phyloP scores from a whole-genome alignment of 2,329 filamentous ascomycete species.

The Ceratocystis huliohia region DNA sequence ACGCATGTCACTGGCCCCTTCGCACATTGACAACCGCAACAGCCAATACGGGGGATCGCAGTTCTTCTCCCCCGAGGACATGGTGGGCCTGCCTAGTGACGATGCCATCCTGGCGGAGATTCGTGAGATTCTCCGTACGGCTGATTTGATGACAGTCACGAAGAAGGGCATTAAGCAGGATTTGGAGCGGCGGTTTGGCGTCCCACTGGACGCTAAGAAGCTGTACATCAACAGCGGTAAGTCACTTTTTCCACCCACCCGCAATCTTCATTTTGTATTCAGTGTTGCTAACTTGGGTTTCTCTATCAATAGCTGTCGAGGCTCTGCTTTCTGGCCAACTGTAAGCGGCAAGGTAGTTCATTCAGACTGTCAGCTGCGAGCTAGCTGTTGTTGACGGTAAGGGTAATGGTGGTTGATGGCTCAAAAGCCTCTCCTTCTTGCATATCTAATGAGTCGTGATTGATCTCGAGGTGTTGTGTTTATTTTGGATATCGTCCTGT shows the following conservation, averaged over 20 bases:
- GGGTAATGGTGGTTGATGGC: not conserved
- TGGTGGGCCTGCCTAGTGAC: constrained; percentile 68
- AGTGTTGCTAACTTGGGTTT: not conserved
- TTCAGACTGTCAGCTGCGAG: not conserved
- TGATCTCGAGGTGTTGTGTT: not conserved
- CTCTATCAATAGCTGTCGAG: constrained; percentile 47
- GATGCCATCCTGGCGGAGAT: constrained; percentile 89
- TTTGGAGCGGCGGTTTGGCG: constrained; percentile 78
- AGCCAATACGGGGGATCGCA: constrained; percentile 50
- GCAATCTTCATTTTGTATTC: constrained; percentile 9
- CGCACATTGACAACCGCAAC: constrained; percentile 50
- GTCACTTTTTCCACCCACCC: constrained; percentile 27
- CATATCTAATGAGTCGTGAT: constrained; percentile 15
- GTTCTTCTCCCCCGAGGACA: constrained; percentile 50
- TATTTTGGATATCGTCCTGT: not conserved
- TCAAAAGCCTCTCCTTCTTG: not conserved
- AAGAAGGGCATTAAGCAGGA: constrained; percentile 97
- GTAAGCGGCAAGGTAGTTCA: constrained; percentile 30
- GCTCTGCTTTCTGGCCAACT: constrained; percentile 66
- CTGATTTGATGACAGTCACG: constrained; percentile 93
- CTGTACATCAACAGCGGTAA: constrained; percentile 88
- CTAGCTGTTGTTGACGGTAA: not conserved
- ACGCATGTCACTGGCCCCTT: constrained; percentile 69
- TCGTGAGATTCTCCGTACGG: constrained; percentile 77
- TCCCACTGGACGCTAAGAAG: constrained; percentile 74